phyloP scores from a whole-genome alignment of 192 early-diverging fungal genomes.

The Neocallimastix lanati region DNA sequence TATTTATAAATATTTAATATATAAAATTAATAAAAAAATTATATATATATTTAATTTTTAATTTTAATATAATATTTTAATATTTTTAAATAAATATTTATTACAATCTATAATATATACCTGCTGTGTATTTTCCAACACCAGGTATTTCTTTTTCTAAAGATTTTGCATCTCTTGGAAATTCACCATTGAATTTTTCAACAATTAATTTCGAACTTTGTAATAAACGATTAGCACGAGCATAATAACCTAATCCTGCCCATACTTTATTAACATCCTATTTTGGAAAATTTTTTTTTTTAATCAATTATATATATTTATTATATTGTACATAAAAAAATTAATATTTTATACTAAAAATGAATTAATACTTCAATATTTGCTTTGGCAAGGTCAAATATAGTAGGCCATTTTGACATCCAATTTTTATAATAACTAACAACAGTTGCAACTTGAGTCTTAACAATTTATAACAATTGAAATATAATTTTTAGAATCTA shows the following conservation, averaged over 20 bases:
- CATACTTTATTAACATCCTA: slow-evolving; percentile 37
- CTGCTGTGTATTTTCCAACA: slow-evolving; percentile 48
- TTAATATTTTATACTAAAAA: no score
- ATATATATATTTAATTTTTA: no score
- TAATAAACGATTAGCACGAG: slow-evolving; percentile 42
- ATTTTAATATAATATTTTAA: not conserved
- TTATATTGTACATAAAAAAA: no score
- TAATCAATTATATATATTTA: no score
- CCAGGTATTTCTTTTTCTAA: slow-evolving; percentile 44
- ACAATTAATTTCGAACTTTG: slow-evolving; percentile 44
- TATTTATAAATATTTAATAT: not conserved
- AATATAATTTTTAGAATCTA: no score
- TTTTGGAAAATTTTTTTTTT: not conserved
- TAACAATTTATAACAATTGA: no score
- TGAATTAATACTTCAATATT: slow-evolving; percentile 17
- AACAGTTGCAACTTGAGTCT: slow-evolving; percentile 53
- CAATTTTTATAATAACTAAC: slow-evolving; percentile 47
- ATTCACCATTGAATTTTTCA: slow-evolving; percentile 19
- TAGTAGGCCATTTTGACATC: slow-evolving; percentile 52
- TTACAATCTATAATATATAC: not conserved
- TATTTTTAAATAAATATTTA: not conserved
- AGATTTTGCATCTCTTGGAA: slow-evolving; percentile 30
- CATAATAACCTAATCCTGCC: slow-evolving; percentile 67
- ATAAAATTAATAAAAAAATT: no score
- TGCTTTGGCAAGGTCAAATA: slow-evolving; percentile 43